Percentiles rank a stretch among this genome's conserved stretches.
phyloP scores from a whole-genome alignment of 192 early-diverging fungal genomes.

The Podila epigama region DNA sequence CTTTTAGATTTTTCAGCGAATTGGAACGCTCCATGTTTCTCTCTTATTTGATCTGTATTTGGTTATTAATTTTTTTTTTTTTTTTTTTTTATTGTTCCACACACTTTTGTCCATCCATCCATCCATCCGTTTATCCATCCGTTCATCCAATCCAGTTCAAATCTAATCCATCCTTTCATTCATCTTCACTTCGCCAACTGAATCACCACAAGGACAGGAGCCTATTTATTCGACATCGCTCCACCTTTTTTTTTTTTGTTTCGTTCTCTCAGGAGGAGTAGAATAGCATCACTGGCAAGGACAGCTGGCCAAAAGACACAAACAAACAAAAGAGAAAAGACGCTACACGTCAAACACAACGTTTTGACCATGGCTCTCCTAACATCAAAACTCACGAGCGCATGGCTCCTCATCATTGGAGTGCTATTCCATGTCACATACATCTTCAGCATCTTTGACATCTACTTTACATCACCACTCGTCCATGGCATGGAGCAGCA shows the following conservation, averaged over 20 bases:
- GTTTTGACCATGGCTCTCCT: constrained; percentile 25
- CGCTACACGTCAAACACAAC: neutral
- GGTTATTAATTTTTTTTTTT: neutral
- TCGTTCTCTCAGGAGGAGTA: too few relatives aligned
- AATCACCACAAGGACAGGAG: neutral
- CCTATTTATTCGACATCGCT: too few relatives aligned
- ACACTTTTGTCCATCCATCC: constrained; percentile 1
- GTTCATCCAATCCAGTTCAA: neutral
- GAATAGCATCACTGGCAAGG: too few relatives aligned
- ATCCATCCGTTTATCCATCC: neutral
- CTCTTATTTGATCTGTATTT: too few relatives aligned
- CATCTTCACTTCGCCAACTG: neutral
- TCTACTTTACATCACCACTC: constrained; percentile 97
- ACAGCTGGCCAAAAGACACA: too few relatives aligned
- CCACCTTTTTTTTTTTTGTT: neutral
- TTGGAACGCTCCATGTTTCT: too few relatives aligned
- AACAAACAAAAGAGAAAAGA: too few relatives aligned
- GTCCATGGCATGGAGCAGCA: constrained; percentile 97
- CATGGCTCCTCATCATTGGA: constrained; percentile 76
- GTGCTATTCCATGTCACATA: constrained; percentile 94
- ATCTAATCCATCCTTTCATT: neutral
- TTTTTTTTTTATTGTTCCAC: neutral
- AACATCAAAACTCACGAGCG: constrained; percentile 42
- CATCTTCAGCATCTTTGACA: constrained; percentile 93
- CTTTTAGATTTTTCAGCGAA: neutral